Conservation (phyloP, 768 basidiomycete genomes). For the Tricholoma flavovirens region DNA sequence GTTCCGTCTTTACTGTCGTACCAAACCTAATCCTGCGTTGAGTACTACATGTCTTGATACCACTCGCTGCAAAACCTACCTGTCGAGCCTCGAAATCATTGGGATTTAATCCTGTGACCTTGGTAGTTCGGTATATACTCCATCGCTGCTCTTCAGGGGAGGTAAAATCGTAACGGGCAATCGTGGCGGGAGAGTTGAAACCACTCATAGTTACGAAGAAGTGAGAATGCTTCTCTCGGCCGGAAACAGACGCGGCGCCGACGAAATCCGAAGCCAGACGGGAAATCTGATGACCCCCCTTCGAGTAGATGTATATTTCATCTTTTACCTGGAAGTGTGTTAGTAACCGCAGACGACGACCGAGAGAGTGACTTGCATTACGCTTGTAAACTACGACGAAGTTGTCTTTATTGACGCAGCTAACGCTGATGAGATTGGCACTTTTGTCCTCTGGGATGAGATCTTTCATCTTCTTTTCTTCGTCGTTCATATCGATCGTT, state of each 20-base stretch:
- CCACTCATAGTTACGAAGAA: slow-evolving; percentile 61
- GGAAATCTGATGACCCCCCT: slow-evolving; percentile 43
- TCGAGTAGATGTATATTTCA: slow-evolving; percentile 67
- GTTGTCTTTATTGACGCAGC: slow-evolving; percentile 46
- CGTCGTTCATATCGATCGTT: slow-evolving; percentile 53
- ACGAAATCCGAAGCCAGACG: slow-evolving; percentile 64
- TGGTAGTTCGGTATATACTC: slow-evolving; percentile 52
- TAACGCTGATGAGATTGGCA: slow-evolving; percentile 49
- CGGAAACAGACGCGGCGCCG: slow-evolving; percentile 51
- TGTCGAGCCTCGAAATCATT: slow-evolving; percentile 70
- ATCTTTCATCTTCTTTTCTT: slow-evolving; percentile 42
- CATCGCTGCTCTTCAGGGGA: slow-evolving; percentile 44
- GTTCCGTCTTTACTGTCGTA: slow-evolving; percentile 77
- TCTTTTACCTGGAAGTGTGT: slow-evolving; percentile 57
- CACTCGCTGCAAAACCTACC: slow-evolving; percentile 24
- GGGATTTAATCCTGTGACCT: slow-evolving; percentile 53
- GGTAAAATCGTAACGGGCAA: slow-evolving; percentile 61
- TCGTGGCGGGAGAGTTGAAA: slow-evolving; percentile 68
- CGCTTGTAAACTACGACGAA: slow-evolving; percentile 63
- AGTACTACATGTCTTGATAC: not conserved
- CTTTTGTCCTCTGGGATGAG: slow-evolving; percentile 65
- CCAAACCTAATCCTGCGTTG: slow-evolving; percentile 50
- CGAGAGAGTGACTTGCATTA: slow-evolving; percentile 43
- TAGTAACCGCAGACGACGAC: slow-evolving; percentile 3
- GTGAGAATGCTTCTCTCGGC: slow-evolving; percentile 47